These are phyloP conservation scores for Aspergillus fumigatus DNA, from an alignment of 2,329 filamentous ascomycete genomes.

Conservation along the genomic window DNA sequence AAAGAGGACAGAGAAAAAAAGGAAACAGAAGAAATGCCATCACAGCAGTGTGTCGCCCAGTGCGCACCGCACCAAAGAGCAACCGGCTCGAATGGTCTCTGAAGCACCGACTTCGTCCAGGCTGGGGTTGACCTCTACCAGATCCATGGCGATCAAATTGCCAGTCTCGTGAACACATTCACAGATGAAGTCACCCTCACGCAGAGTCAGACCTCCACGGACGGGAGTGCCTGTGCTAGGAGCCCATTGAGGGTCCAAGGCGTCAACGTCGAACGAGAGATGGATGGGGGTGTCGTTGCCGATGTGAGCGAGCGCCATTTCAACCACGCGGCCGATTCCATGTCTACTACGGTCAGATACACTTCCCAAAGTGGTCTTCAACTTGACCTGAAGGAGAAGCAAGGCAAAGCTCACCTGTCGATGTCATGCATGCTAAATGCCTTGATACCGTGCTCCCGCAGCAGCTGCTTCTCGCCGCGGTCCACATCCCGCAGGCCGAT, in stretches of 20 bases:
- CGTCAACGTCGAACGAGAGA: conserved; percentile 95
- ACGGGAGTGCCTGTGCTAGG: conserved; percentile 95
- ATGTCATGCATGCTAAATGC: conserved; percentile 99
- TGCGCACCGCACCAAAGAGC: conserved; percentile 85
- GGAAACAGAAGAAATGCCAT: conserved; percentile 13
- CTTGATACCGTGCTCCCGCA: conserved; percentile 84
- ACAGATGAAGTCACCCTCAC: conserved; percentile 96
- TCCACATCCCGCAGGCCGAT: conserved; percentile 94
- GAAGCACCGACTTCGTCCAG: conserved; percentile 65
- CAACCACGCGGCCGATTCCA: conserved; percentile 92
- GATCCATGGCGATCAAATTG: conserved; percentile 71
- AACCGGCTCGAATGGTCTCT: conserved; percentile 86
- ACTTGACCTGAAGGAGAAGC: background rate
- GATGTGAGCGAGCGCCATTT: conserved; percentile 97
- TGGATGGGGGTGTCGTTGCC: conserved; percentile 94
- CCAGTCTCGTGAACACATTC: conserved; percentile 79
- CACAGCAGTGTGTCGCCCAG: conserved; percentile 86
- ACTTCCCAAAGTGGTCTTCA: background rate
- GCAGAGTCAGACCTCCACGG: conserved; percentile 82
- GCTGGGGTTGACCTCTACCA: conserved; percentile 77
- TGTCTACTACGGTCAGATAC: conserved; percentile 57
- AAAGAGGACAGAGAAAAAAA: background rate
- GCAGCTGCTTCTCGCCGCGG: conserved; percentile 84
- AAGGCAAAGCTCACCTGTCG: conserved; percentile 60
- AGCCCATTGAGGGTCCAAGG: conserved; percentile 91